Evolutionary conservation across 805 yeast genomes (phyloP).

Genomic region (Nakazawaea ishiwadae): DNA sequence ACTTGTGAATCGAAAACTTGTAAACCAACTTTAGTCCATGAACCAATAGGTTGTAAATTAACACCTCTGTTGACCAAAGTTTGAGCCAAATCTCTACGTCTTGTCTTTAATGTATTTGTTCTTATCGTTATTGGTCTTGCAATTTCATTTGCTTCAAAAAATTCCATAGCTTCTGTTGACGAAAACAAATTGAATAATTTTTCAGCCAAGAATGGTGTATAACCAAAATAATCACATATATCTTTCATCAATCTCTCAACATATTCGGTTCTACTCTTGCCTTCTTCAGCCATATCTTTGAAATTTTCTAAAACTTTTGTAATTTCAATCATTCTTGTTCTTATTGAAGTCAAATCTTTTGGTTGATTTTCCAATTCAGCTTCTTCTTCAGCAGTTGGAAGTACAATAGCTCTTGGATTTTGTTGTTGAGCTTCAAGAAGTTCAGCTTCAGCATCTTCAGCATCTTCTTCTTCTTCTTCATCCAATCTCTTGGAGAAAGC

Average conservation of each 20-base stretch:
- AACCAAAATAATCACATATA: slow-evolving; percentile 91
- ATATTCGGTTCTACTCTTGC: slow-evolving; percentile 82
- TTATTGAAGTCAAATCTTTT: slow-evolving; percentile 72
- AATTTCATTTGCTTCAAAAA: slow-evolving; percentile 97
- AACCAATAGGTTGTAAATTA: slow-evolving; percentile 92
- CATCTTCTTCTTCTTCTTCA: slow-evolving; percentile 52
- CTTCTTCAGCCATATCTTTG: slow-evolving; percentile 76
- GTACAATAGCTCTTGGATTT: slow-evolving; percentile 72
- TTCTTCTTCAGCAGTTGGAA: slow-evolving; percentile 70
- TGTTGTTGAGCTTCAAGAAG: slow-evolving; percentile 50
- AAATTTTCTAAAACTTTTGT: slow-evolving; percentile 92
- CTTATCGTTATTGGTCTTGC: slow-evolving; percentile 95
- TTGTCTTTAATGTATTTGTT: slow-evolving; percentile 92
- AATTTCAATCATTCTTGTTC: slow-evolving; percentile 94
- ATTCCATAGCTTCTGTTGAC: slow-evolving; percentile 96
- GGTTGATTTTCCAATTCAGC: slow-evolving; percentile 45
- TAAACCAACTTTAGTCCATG: slow-evolving; percentile 97
- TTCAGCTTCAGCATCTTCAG: slow-evolving; percentile 57
- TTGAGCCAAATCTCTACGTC: slow-evolving; percentile 95
- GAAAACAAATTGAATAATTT: slow-evolving; percentile 87
- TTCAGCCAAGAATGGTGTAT: slow-evolving; percentile 87
- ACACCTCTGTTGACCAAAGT: slow-evolving; percentile 94
- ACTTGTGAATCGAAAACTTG: slow-evolving; percentile 98
- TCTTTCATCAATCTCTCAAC: slow-evolving; percentile 74
- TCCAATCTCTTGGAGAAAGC: slow-evolving; percentile 66